phyloP scores from a whole-genome alignment of 352 stramenopile genomes.

The Phytophthora sansomeana region DNA sequence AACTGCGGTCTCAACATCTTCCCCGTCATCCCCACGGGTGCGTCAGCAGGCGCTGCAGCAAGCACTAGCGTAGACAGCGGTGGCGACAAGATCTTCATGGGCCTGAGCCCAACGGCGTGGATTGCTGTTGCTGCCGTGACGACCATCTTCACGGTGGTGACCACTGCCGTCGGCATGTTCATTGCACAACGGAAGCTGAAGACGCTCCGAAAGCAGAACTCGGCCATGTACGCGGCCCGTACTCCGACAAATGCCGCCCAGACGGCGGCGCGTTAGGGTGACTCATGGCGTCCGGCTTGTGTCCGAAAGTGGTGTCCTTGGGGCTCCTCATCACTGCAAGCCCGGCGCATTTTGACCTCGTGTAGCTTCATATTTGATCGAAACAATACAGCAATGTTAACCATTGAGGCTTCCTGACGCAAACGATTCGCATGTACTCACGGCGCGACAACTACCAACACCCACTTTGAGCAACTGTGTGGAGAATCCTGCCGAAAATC shows the following conservation, averaged over 20 bases:
- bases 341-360: constrained; percentile 21
- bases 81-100: constrained; percentile 68
- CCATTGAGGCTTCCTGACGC: not conserved
- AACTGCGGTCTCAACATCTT: constrained; percentile 88
- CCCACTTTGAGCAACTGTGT: not conserved
- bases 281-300: not conserved
- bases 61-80: constrained; percentile 65
- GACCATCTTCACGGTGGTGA: constrained; percentile 59
- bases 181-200: constrained; percentile 51
- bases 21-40: constrained; percentile 72
- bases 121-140: constrained; percentile 62
- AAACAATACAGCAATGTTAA: constrained; percentile 25
- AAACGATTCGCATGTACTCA: too few relatives aligned
- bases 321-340: not conserved
- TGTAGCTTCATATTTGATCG: constrained; percentile 22
- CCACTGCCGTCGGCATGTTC: constrained; percentile 59
- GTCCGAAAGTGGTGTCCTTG: not conserved
- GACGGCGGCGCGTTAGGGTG: constrained; percentile 12
- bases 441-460: too few relatives aligned
- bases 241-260: constrained; percentile 28
- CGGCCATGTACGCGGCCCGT: constrained; percentile 44
- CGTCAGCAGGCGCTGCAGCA: constrained; percentile 48
- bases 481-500: not conserved
- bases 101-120: constrained; percentile 59
- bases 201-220: constrained; percentile 61